Base-by-base conservation (phyloP, 768 basidiomycete species). In the Boletus rex-veris region DNA sequence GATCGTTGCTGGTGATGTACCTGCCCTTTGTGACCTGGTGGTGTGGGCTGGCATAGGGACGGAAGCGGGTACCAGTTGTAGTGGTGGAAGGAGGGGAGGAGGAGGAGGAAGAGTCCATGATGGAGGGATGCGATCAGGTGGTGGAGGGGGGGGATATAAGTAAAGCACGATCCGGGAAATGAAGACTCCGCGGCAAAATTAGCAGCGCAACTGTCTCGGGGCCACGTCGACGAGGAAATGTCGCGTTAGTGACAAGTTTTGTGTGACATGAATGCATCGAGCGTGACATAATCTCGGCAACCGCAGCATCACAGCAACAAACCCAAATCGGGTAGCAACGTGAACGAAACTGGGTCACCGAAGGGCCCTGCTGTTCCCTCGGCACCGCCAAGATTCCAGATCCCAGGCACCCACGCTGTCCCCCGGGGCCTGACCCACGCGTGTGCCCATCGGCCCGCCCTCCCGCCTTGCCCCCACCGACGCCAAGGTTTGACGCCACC, bases 1-100 rank as follows among this genome's bases (percentile, higher is more conserved):
- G 86, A 74, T 93, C 91, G 64, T 91, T 92, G 72, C 86, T 88
- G 28, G 90, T 93, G 67, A 92, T 93, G 71, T 92, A 93, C 24
- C 91, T 81, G 54, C 87, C 88, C 70, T 90, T 91, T 4, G 84
- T 86, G 54, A 92, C 90, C 68, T 89, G 85, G 71, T 92, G 89
- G 60, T 81, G 81, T 3, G 86, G 74, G 64, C 85, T 88, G 14
- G 86, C 82, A 62, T 83, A 91, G 24, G 89, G 89, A 50, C 85
- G 80, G 66, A 78, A 81, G 49, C 75, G 77, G 19, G 75, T 71
- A 4, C 68, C 68, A 48, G 60, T 31, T 10, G 61, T 28, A 39
- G 65, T 31, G 58, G 60, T 58, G n/a, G 69, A 43, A 28, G 63
- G 54, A 12, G 72, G 31, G 16, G 73, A 62, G 24, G 73, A 53